Evolutionary conservation across 2,329 filamentous ascomycete species (phyloP), one percentile per base, ranked within the genome.

Genomic region (Pleomassaria siparia): DNA sequence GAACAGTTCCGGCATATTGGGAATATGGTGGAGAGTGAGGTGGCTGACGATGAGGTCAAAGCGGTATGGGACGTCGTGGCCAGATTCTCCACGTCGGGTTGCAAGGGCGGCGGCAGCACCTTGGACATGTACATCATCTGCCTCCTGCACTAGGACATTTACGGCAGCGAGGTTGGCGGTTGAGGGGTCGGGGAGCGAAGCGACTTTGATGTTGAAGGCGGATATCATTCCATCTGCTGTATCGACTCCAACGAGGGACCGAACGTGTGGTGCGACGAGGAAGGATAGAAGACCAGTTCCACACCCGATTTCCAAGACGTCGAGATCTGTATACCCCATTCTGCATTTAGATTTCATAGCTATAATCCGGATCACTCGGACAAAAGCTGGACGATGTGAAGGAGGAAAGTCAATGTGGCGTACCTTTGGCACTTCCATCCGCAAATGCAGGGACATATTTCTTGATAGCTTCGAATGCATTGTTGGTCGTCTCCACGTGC

Each of bases 291-390:
- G 72, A 8, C 80, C 80, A 3, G 80, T 83, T 40, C 80, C 80
- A 53, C 78, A 81, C 43, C 80, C 80, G 15, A 83, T 74, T 62
- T 83, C 80, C 2, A 83, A 75, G 7, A 82, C 72, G 47, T 79
- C 71, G 22, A 76, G 60, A 12, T 61, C 66, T 57, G 48, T 16
- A 36, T 15, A 12, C 33, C 10, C 26, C n/a, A 9, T n/a, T 9
- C 26, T n/a, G n/a, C n/a, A n/a, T n/a, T n/a, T n/a, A n/a, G n/a
- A n/a, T n/a, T n/a, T n/a, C n/a, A n/a, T n/a, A n/a, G n/a, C n/a
- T n/a, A n/a, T n/a, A n/a, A n/a, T n/a, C n/a, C n/a, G n/a, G n/a
- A n/a, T n/a, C n/a, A 29, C n/a, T 29, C 26, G 9, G 9, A 9
- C n/a, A 9, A n/a, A 29, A n/a, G 26, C 26, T 9, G n/a, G 24